Percentiles rank a stretch among this genome's conserved stretches.
These are phyloP conservation scores for Emydomyces testavorans DNA, from an alignment of 2,329 filamentous ascomycete genomes.

Conservation along the genomic window DNA sequence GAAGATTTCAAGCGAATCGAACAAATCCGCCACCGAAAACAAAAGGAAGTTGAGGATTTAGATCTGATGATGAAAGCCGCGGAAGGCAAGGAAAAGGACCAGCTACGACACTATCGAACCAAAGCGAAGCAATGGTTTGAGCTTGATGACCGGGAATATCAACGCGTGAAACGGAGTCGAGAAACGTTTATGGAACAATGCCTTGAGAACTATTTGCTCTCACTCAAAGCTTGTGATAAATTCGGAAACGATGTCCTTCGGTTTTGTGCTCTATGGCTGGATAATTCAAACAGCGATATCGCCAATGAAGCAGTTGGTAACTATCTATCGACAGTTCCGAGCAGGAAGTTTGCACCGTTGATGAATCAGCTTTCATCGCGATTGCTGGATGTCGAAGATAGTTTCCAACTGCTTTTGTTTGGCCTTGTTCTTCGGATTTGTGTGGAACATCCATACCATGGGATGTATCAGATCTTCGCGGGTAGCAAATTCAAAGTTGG, in stretches of 20 bases:
- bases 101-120: conserved; percentile 49
- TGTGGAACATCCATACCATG: conserved; percentile 85
- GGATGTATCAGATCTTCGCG: conserved; percentile 93
- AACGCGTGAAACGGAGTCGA: conserved; percentile 62
- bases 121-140: conserved; percentile 80
- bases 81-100: conserved; percentile 43
- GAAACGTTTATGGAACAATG: conserved; percentile 77
- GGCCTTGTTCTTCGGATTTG: conserved; percentile 73
- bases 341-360: conserved; percentile 78
- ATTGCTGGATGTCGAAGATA: conserved; percentile 55
- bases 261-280: conserved; percentile 89
- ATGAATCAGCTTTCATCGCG: conserved; percentile 98
- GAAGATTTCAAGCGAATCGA: conserved; percentile 76
- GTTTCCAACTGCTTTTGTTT: conserved; percentile 67
- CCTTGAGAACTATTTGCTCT: conserved; percentile 83
- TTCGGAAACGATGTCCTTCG: conserved; percentile 83
- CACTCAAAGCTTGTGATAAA: conserved; percentile 71
- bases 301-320: conserved; percentile 67
- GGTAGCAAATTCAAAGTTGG: conserved; percentile 55
- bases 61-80: conserved; percentile 46
- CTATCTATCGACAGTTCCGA: conserved; percentile 63
- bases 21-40: conserved; percentile 67
- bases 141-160: conserved; percentile 79
- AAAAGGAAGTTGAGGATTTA: conserved; percentile 65
- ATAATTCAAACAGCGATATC: conserved; percentile 61